Evolutionary conservation across 2,329 filamentous ascomycete genomes (phyloP), one percentile per base, ranked within the genome.

Genomic region (Fusarium domesticum): DNA sequence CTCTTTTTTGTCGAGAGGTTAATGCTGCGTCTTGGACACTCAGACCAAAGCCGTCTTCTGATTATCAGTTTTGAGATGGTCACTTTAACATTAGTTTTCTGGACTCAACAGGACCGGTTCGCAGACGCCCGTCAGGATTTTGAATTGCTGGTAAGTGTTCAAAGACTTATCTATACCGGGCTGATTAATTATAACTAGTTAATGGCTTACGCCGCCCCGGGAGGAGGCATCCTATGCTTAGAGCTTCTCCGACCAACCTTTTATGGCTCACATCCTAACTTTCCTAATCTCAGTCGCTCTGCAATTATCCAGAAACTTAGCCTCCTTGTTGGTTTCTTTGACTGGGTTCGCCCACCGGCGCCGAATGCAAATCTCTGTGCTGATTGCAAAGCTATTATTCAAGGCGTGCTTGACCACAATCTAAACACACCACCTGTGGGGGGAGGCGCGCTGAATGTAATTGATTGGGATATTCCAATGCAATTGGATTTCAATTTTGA

Each of bases 1-100:
- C 65, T 78, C 3, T 82, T 84, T 45, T 71, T 84, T 8, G 64
- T 82, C 6, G 76, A 83, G 43, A 69, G 81, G 14, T 69, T 83
- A 0, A 62, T 83, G 7, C 66, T 76, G 17, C 77, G 75, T 15
- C 60, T 63, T 3, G 66, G 68, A 0, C 60, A 68, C 11, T 52
- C 61, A 0, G 64, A 68, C 7, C 62, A 68, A 7, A 67, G 67
- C 0, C 64, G 70, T 12, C 60, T 76, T 8, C 58, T 77, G 6
- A 58, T 68, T 1, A 66, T 71, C 17, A 75, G 73, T 32, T 73
- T 70, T 17, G 69, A 76, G 48, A 68, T 78, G 62, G 70, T 77
- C 1, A 66, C 67, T 1, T 53, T 72, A 10, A 74, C 72, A 0
- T 59, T 77, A 6, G 57, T 70, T 5, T 66, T 75, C 36, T 77